A percentile compares a stretch with the other conserved stretches of the same genome.
Conservation (phyloP, 495 filamentous ascomycete genomes). For the Lasiosphaeria ovina region DNA sequence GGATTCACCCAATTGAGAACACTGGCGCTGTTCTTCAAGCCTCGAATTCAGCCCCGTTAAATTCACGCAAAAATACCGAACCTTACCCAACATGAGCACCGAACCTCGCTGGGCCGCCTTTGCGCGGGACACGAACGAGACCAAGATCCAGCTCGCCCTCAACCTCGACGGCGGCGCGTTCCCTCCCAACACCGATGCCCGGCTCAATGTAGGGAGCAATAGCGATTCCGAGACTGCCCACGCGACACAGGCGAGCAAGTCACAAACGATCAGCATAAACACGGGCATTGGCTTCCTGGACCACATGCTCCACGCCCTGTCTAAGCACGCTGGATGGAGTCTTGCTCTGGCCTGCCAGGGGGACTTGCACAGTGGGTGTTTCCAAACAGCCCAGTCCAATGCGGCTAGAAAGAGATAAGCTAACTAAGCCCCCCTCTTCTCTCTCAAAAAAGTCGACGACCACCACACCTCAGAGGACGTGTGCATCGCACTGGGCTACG, state of each 20-base stretch:
- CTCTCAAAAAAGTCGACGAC: conserved; percentile 72
- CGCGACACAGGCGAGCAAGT: conserved; percentile 74
- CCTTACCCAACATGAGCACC: conserved; percentile 32
- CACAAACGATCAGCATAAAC: conserved; percentile 81
- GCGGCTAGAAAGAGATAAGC: too few relatives aligned
- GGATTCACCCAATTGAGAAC: background rate
- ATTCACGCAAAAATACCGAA: background rate
- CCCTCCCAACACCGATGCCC: conserved; percentile 53
- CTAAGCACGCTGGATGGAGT: conserved; percentile 94
- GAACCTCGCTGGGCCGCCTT: conserved; percentile 65
- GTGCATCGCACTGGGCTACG: conserved; percentile 82
- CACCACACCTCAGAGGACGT: conserved; percentile 98
- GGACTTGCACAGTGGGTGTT: conserved; percentile 77
- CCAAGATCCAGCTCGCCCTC: conserved; percentile 88
- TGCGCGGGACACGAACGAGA: conserved; percentile 91
- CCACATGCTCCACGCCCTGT: conserved; percentile 96
- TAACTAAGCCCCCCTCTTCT: background rate
- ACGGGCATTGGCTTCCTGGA: conserved; percentile 98
- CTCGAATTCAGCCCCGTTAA: background rate
- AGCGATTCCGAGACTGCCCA: conserved; percentile 45
- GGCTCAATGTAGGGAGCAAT: conserved; percentile 38
- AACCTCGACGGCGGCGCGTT: conserved; percentile 88
- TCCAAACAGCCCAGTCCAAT: background rate
- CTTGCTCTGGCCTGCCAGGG: conserved; percentile 76
- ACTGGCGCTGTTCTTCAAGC: background rate